Evolutionary conservation across 1,284 basidiomycete genomes (phyloP).

Genomic region (Cryptococcus neoformans): DNA sequence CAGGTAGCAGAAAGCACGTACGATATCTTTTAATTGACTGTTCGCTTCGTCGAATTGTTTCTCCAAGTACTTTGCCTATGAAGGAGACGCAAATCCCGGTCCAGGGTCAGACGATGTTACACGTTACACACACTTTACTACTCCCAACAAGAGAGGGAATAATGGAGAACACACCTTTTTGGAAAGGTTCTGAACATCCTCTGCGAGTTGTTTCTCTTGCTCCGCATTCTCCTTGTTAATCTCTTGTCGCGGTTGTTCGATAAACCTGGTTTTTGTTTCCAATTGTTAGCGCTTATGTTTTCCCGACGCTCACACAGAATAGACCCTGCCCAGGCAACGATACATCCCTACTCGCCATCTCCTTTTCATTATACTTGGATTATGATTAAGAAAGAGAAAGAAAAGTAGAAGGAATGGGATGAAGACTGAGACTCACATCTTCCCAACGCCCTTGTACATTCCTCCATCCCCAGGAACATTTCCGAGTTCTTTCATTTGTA

Average conservation of each 20-base stretch:
- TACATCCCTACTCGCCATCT: too few species aligned
- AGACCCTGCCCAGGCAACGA: too few species aligned
- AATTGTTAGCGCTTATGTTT: not conserved
- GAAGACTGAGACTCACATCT: constrained; percentile 61
- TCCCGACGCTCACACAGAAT: not conserved
- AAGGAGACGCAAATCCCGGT: not conserved
- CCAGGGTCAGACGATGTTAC: too few species aligned
- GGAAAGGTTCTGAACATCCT: constrained; percentile 71
- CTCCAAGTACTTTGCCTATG: constrained; percentile 78
- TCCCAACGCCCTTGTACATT: constrained; percentile 85
- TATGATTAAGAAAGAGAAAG: too few species aligned
- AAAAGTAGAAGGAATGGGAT: too few species aligned
- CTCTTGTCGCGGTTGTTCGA: constrained; percentile 73
- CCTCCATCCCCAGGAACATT: constrained; percentile 60
- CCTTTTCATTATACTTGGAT: too few species aligned
- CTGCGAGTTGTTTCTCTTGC: constrained; percentile 74
- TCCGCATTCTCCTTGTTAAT: constrained; percentile 70
- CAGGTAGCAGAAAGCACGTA: constrained; percentile 48
- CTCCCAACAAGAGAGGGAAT: not conserved
- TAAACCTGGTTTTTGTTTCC: constrained; percentile 62
- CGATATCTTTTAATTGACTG: constrained; percentile 79
- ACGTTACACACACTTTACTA: not conserved
- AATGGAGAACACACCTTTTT: constrained; percentile 54
- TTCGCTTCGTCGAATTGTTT: constrained; percentile 89
- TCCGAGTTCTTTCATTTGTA: constrained; percentile 60